Evolutionary conservation across 352 stramenopile genomes (phyloP).

Genomic region (Pythium aphanidermatum): DNA sequence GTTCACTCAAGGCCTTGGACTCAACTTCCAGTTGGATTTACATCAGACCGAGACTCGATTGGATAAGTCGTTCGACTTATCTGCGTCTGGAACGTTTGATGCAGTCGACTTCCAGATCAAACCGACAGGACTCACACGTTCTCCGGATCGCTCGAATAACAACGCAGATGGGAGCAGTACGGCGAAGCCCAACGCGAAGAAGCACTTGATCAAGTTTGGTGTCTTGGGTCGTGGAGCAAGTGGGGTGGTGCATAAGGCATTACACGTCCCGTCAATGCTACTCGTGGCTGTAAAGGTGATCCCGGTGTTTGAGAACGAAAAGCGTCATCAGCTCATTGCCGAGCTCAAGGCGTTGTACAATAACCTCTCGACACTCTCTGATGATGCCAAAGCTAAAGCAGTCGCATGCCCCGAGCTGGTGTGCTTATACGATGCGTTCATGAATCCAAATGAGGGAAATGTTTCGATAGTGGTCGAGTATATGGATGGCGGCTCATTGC

Average conservation of each 20-base stretch:
- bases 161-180: conserved; percentile 19
- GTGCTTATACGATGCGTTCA: conserved; percentile 92
- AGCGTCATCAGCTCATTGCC: conserved; percentile 81
- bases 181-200: conserved; percentile 56
- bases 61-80: conserved; percentile 77
- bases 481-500: conserved; percentile 92
- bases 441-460: conserved; percentile 86
- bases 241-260: conserved; percentile 84
- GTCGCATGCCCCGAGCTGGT: conserved; percentile 82
- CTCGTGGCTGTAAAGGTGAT: conserved; percentile 91
- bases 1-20: conserved; percentile 56
- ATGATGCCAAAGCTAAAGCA: conserved; percentile 38
- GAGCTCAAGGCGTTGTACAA: conserved; percentile 86
- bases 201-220: conserved; percentile 77
- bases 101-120: conserved; percentile 81
- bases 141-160: conserved; percentile 30
- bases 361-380: conserved; percentile 70
- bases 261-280: conserved; percentile 85
- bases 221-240: conserved; percentile 79
- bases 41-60: conserved; percentile 51
- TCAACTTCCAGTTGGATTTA: conserved; percentile 70
- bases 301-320: conserved; percentile 85
- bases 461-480: conserved; percentile 95
- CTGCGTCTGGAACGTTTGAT: conserved; percentile 76
- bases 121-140: conserved; percentile 68